phyloP scores from a whole-genome alignment of 2,329 filamentous ascomycete genomes.

The Bipolaris bicolor region DNA sequence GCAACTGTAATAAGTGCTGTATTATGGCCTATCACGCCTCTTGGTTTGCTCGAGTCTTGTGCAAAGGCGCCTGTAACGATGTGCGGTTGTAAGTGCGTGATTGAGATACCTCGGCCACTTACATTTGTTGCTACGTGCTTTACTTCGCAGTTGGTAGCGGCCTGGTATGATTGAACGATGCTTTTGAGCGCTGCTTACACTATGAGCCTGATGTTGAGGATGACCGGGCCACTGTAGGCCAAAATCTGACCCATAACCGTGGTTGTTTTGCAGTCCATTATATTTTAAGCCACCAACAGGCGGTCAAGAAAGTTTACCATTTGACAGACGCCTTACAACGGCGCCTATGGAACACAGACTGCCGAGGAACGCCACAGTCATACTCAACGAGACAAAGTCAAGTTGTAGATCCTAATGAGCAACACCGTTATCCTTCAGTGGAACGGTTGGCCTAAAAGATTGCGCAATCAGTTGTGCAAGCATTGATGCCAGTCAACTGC shows the following conservation, averaged over 20 bases:
- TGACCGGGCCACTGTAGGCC: not conserved
- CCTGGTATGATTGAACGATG: constrained; percentile 2
- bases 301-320: constrained; percentile 5
- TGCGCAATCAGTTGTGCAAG: constrained; percentile 5
- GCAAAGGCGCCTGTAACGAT: constrained; percentile 16
- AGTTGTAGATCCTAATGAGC: not conserved
- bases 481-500: constrained; percentile 4
- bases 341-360: constrained; percentile 15
- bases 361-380: constrained; percentile 27
- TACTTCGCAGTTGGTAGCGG: not conserved
- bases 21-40: not conserved
- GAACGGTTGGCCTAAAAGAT: constrained; percentile 8
- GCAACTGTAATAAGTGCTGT: constrained; percentile 8
- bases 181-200: not conserved
- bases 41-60: constrained; percentile 11
- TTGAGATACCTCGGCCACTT: constrained; percentile 8
- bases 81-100: constrained; percentile 25
- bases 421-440: constrained; percentile 11
- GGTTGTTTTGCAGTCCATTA: constrained; percentile 7
- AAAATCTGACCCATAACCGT: not conserved
- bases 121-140: not conserved
- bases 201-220: not conserved
- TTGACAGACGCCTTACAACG: constrained; percentile 24
- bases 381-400: constrained; percentile 14
- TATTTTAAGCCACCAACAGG: constrained; percentile 6